Percentiles rank a stretch among this genome's conserved stretches.
phyloP scores from a whole-genome alignment of 2,329 filamentous ascomycete genomes.

The Macrophomina pseudophaseolina region DNA sequence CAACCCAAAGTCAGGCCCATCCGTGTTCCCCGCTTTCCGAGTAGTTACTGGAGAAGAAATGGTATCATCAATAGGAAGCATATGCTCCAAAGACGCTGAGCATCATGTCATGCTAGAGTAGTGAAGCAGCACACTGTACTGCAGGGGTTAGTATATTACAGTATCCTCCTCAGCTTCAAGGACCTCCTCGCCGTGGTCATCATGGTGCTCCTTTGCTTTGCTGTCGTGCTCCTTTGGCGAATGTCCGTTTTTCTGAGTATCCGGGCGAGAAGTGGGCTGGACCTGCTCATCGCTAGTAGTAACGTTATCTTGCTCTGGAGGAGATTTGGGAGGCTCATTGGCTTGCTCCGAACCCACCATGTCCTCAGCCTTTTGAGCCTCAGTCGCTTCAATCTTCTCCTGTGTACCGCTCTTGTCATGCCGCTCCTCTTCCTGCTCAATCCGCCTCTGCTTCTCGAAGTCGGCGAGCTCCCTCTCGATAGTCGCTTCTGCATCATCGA shows the following conservation, averaged over 20 bases:
- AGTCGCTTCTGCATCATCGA: slow-evolving; percentile 65
- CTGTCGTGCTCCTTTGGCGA: slow-evolving; percentile 35
- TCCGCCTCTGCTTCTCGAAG: slow-evolving; percentile 55
- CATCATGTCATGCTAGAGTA: background rate
- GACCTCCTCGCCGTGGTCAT: slow-evolving; percentile 77
- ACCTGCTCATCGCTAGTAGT: slow-evolving; percentile 17
- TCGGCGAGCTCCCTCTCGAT: slow-evolving; percentile 70
- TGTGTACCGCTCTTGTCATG: slow-evolving; percentile 17
- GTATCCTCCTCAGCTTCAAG: slow-evolving; percentile 88
- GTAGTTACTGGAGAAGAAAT: slow-evolving; percentile 1
- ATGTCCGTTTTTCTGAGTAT: slow-evolving; percentile 31
- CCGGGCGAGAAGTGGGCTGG: slow-evolving; percentile 12
- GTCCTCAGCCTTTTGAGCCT: slow-evolving; percentile 20
- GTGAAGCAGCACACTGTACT: background rate
- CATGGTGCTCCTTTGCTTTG: slow-evolving; percentile 32
- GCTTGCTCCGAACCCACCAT: slow-evolving; percentile 29
- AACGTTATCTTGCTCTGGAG: slow-evolving; percentile 23
- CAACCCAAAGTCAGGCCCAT: background rate
- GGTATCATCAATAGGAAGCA: slow-evolving; percentile 20
- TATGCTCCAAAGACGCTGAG: slow-evolving; percentile 10
- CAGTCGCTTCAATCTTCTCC: background rate
- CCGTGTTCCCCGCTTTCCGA: background rate
- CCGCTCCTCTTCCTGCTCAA: slow-evolving; percentile 28
- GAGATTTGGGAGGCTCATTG: slow-evolving; percentile 35
- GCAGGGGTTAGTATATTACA: slow-evolving; percentile 76